Base-by-base conservation (phyloP, 225 moss, liverwort and hornwort genomes). In the Rhytidiadelphus loreus region DNA sequence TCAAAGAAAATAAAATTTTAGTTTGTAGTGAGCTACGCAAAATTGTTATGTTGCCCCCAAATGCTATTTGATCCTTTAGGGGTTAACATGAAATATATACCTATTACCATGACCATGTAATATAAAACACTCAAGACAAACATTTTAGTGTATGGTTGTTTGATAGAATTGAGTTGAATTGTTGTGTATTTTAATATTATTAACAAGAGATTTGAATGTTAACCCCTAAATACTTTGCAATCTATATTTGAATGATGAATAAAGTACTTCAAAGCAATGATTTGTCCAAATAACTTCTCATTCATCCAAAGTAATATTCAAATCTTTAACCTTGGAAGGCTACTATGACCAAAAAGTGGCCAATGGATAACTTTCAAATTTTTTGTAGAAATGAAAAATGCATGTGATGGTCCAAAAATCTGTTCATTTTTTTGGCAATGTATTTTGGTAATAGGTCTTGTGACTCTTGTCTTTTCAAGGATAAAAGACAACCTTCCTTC, bases 301-400 rank as follows among this genome's bases (percentile, higher is more conserved):
- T 37, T 37, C 22, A 37, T 15, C 3, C 3, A 16, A 37, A 37
- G 10, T 55, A 55, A 16, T 16, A 52, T 56, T 78, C 7, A n/a
- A 37, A 77, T n/a, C 6, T 24, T 56, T 16, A 25, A 37, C 5
- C 37, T 1, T 55, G 0, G 5, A 55, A 77, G 25, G 5, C 0
- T 0, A 2, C 2, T 0, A 10, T 25, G 16, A 2, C 6, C 2
- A 3, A 9, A 37, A 55, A 55, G 15, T 24, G 6, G 6, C 16
- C 25, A 16, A 77, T 77, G 16, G 55, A 55, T 55, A 24, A 37
- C 13, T 24, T 76, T 77, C 13, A 77, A 77, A 6, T 37, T 35
- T 52, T 53, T 52, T 53, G 11, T 24, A 33, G 13, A 35, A 23
- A 53, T 52, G 35, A 52, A 52, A 7, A 14, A 23, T 53, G 53